Evolutionary conservation across 257 asterid genomes (phyloP).

Genomic region (Misopates orontium): DNA sequence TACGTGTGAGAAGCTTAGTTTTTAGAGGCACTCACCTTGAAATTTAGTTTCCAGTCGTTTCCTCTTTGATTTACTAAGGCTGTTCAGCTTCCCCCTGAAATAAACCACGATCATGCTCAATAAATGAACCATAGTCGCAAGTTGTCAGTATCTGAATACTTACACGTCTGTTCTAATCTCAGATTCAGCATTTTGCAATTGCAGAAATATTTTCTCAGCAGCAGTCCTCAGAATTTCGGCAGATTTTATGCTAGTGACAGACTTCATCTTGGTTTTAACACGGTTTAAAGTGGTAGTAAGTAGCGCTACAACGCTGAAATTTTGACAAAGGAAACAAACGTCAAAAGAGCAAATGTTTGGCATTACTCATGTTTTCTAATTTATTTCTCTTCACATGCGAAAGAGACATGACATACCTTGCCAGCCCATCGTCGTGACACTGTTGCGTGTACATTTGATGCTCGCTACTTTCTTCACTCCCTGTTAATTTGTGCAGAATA

Average conservation of each 20-base stretch:
- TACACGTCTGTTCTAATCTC: conserved; percentile 72
- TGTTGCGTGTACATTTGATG: conserved; percentile 46
- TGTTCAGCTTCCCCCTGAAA: conserved; percentile 71
- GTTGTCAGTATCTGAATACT: conserved; percentile 34
- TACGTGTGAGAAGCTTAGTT: conserved; percentile 25
- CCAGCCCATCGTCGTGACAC: conserved; percentile 57
- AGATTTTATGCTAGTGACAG: conserved; percentile 55
- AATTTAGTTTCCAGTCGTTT: conserved; percentile 61
- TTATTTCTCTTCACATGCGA: conserved; percentile 22
- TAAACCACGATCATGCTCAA: conserved; percentile 32
- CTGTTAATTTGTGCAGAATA: conserved; percentile 38
- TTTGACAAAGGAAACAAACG: conserved; percentile 27
- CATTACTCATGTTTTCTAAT: conserved; percentile 21
- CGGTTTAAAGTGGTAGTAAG: conserved; percentile 63
- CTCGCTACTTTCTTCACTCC: conserved; percentile 41
- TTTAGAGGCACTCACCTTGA: conserved; percentile 54
- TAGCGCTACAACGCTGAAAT: conserved; percentile 69
- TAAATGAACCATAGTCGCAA: conserved; percentile 21
- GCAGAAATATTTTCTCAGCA: conserved; percentile 60
- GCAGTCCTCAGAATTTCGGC: conserved; percentile 73
- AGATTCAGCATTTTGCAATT: conserved; percentile 67
- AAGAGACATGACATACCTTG: conserved; percentile 52
- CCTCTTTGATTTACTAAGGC: conserved; percentile 54
- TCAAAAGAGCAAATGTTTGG: conserved; percentile 15
- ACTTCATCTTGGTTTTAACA: conserved; percentile 67